Base-by-base conservation (phyloP, 768 basidiomycete species). In the Tricholomella constricta region DNA sequence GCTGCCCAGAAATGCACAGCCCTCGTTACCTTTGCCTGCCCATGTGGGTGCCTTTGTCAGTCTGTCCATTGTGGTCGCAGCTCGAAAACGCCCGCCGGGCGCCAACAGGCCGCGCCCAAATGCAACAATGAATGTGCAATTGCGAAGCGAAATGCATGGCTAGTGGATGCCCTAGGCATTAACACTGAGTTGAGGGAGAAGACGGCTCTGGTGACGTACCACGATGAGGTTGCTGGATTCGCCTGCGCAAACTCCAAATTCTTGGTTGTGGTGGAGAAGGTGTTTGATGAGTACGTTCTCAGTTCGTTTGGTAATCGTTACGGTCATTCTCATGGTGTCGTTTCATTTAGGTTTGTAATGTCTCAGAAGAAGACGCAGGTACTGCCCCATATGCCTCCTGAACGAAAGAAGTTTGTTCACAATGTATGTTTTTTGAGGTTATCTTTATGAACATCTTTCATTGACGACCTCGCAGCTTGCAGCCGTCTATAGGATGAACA, bases 51-150 rank as follows among this genome's bases (percentile, higher is more conserved):
- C 46, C 79, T 95, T 42, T 83, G 82, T 20, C 89, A 91, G 59
- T 73, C 81, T 0, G 77, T 88, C 0, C 74, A 79, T 0, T 98
- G 97, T 67, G 91, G 91, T 0, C 80, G 83, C 26, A 76, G 68
- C 49, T 67, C 72, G 1, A 62, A 76, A 2, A 77, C 78, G 46
- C 83, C n/a, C 3, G 64, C 69, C 0, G 78, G 78, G 15, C 72
- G 76, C 35, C 59, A 67, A 27, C 69, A 62, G 27, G 25, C 58
- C 62, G 72, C 55, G 58, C 72, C 58, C 8, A 88, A 89, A 58
- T 99, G 97, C 64, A 83, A 84, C 14, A 86, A 81, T 40, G 92
- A 96, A 38, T 99, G 97, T 60, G 77, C 74, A 32, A 76, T 93
- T 45, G 89, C 87, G 40, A 90, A 95, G 65, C 82, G 97, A 10